Base-by-base conservation (phyloP, 805 yeast species). In the Kluyveromyces lactis region DNA sequence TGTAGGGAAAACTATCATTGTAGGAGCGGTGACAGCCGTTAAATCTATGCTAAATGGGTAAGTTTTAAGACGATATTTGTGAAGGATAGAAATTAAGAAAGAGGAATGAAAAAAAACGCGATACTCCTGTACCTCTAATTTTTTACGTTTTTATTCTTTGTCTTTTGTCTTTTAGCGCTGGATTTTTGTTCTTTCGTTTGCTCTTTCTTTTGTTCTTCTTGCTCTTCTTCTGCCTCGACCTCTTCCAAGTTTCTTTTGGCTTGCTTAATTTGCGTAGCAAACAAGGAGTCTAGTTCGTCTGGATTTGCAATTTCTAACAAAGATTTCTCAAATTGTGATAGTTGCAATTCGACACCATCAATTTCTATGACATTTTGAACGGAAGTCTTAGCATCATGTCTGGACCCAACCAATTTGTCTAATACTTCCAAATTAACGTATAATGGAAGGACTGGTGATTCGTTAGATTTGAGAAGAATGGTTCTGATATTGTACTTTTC, bases 381-480 rank as follows among this genome's bases (percentile, higher is more conserved):
- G 12, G 42, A 41, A 4, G 24, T 40, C 4, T 48, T 45, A 18
- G 50, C 56, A 11, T 51, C 54, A 16, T 47, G 49, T 13, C 40
- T 37, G 13, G 45, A 38, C 31, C 48, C 46, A 3, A 41, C 47
- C 10, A 60, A 63, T 36, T 60, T 66, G 23, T 63, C 63, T 36
- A 67, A 56, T 10, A 63, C 66, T 33, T 56, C 70, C 23, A 81
- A 80, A 33, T 81, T 68, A 55, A 79, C 75, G 63, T 69, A 92
- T 43, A 92, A 68, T 33, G 99, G 97, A 51, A 92, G 67, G 7
- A 89, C 75, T 16, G 96, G 95, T 16, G 95, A 85, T 31, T 63
- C 60, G 42, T 69, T 65, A 10, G 90, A 71, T 66, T 86, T 86
- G 45, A 84, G 58, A 53, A 73, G 75, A 26, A 81, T 65, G 28